These are phyloP conservation scores for Saussurea involucrata DNA, from an alignment of 129 eudicot genomes.

Conservation along the genomic window DNA sequence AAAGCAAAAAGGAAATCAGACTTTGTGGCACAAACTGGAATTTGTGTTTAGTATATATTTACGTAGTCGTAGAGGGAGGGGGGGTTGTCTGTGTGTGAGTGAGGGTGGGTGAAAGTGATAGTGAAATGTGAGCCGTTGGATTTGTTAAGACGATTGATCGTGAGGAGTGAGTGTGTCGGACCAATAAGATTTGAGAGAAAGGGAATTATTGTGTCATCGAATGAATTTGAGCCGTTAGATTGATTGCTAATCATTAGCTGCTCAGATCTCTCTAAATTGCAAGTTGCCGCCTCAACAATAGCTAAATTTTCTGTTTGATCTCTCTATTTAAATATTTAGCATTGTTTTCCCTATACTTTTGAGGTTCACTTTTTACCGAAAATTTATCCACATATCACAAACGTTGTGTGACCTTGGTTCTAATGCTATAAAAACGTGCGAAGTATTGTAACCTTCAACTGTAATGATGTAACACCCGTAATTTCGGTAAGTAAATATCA, in stretches of 20 bases:
- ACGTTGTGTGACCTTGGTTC: background rate
- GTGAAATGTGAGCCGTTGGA: conserved; percentile 26
- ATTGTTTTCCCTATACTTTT: background rate
- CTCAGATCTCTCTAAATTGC: background rate
- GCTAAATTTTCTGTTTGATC: background rate
- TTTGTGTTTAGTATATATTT: background rate
- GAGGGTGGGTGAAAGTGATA: background rate
- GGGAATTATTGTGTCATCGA: conserved; percentile 26
- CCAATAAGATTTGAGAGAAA: conserved; percentile 31
- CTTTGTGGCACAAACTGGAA: conserved; percentile 16
- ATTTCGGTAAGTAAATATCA: too few relatives aligned
- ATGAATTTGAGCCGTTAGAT: conserved; percentile 27
- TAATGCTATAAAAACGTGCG: background rate
- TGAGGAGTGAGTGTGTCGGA: background rate
- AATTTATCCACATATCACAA: background rate
- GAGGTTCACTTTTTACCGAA: background rate
- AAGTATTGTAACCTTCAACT: background rate
- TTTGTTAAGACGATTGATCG: conserved; percentile 9
- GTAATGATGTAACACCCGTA: background rate
- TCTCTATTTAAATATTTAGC: background rate
- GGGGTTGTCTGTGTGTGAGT: conserved; percentile 1
- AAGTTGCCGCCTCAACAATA: background rate
- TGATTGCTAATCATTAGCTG: background rate
- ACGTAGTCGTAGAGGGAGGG: too few relatives aligned
- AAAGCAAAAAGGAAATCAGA: conserved; percentile 11